These are phyloP conservation scores for Purpureocillium takamizusanense DNA, from an alignment of 2,329 filamentous ascomycete genomes.

Conservation along the genomic window DNA sequence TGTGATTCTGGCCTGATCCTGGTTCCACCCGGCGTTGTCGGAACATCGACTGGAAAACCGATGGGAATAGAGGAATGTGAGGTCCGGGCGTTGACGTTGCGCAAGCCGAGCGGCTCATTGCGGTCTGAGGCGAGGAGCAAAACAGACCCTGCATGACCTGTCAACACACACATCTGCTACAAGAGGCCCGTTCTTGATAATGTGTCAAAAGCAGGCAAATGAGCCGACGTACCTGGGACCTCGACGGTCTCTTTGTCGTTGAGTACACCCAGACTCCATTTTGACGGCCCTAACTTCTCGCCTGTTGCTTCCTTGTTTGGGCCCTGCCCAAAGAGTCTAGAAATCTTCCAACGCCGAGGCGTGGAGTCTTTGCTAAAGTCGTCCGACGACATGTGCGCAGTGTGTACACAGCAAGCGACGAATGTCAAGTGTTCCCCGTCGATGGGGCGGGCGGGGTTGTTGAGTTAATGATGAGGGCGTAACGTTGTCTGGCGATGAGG, in stretches of 20 bases:
- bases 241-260: slow-evolving; percentile 7
- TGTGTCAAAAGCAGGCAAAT: background rate
- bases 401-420: too few species aligned
- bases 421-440: too few species aligned
- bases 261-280: slow-evolving; percentile 7
- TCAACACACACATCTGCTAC: too few species aligned
- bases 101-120: slow-evolving; percentile 10
- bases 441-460: too few species aligned
- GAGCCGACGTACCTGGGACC: slow-evolving; percentile 6
- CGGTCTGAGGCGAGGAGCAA: slow-evolving; percentile 9
- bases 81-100: slow-evolving; percentile 17
- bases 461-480: too few species aligned
- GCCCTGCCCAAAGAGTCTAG: slow-evolving; percentile 1
- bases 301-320: background rate
- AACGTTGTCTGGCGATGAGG: too few species aligned
- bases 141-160: slow-evolving; percentile 6
- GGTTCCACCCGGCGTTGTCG: slow-evolving; percentile 17
- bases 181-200: too few species aligned
- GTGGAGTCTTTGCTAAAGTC: too few species aligned
- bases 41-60: slow-evolving; percentile 28
- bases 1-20: slow-evolving; percentile 5
- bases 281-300: slow-evolving; percentile 3
- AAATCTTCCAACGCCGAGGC: background rate
- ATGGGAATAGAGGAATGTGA: slow-evolving; percentile 49
- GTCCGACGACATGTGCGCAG: too few species aligned